Conservation (phyloP, 805 yeast species). For the Blastobotrys muscicola region DNA sequence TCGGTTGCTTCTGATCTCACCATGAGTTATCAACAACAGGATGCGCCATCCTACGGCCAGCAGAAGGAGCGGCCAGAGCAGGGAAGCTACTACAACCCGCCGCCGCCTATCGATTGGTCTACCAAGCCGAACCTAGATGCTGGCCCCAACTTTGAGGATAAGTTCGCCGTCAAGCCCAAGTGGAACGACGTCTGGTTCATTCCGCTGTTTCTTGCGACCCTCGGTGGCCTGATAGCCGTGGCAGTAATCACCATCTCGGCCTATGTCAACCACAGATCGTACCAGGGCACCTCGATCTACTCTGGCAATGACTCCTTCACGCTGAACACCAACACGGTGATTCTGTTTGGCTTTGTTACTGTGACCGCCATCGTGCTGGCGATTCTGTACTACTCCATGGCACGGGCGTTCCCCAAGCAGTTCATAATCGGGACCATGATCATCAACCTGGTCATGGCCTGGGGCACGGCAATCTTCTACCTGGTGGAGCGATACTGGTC, state of each 20-base stretch:
- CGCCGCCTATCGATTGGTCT: constrained; percentile 1
- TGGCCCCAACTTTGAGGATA: constrained; percentile 49
- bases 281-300: constrained; percentile 59
- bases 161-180: constrained; percentile 57
- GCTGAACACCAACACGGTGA: constrained; percentile 63
- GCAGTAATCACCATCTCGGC: constrained; percentile 61
- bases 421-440: constrained; percentile 65
- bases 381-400: constrained; percentile 44
- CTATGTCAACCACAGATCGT: constrained; percentile 44
- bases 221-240: constrained; percentile 60
- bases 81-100: constrained; percentile 8
- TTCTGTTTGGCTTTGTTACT: constrained; percentile 57
- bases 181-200: constrained; percentile 58
- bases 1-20: background rate
- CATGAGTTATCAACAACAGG: background rate
- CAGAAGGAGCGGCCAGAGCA: constrained; percentile 13
- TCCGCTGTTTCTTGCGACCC: constrained; percentile 29
- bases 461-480: constrained; percentile 71
- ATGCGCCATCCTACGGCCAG: background rate
- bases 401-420: constrained; percentile 52
- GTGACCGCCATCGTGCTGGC: constrained; percentile 54
- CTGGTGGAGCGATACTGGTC: constrained; percentile 61
- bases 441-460: constrained; percentile 54
- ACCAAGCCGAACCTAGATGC: constrained; percentile 16
- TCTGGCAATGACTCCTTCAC: constrained; percentile 43